A percentile compares a stretch with the other conserved stretches of the same genome.
Conservation (phyloP, 352 stramenopile genomes). For the Phytophthora pini region DNA sequence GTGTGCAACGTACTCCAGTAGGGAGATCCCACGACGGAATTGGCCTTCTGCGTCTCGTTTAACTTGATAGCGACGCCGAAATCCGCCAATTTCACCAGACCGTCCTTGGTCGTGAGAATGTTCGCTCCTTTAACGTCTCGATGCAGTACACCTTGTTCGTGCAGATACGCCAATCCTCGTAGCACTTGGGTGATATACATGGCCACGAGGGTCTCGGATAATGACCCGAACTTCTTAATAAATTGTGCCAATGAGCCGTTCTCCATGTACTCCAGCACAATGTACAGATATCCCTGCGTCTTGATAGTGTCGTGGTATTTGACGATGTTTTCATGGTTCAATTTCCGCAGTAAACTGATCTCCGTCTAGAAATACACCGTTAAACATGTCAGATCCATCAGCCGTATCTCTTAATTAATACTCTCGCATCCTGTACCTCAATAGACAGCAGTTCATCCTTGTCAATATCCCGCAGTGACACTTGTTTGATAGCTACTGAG, state of each 20-base stretch:
- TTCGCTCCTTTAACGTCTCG: constrained; percentile 95
- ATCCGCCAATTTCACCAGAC: constrained; percentile 92
- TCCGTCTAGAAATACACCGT: constrained; percentile 63
- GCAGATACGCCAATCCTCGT: constrained; percentile 89
- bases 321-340: constrained; percentile 96
- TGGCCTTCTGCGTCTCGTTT: constrained; percentile 87
- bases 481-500: constrained; percentile 89
- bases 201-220: constrained; percentile 91
- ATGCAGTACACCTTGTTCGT: constrained; percentile 93
- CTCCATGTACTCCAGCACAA: constrained; percentile 95
- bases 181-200: constrained; percentile 95
- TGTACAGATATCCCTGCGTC: constrained; percentile 82
- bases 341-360: constrained; percentile 92
- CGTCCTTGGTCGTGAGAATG: constrained; percentile 93
- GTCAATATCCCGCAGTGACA: constrained; percentile 85
- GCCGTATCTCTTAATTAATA: constrained; percentile 7
- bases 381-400: neutral
- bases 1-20: constrained; percentile 89
- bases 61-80: constrained; percentile 93
- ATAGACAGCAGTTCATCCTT: constrained; percentile 86
- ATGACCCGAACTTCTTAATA: constrained; percentile 93
- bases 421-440: constrained; percentile 46
- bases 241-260: constrained; percentile 93
- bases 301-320: constrained; percentile 96
- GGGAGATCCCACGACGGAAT: constrained; percentile 93